Percentiles rank a stretch among this genome's conserved stretches.
phyloP scores from a whole-genome alignment of 2,329 filamentous ascomycete genomes.

The Claviceps quebecensis region DNA sequence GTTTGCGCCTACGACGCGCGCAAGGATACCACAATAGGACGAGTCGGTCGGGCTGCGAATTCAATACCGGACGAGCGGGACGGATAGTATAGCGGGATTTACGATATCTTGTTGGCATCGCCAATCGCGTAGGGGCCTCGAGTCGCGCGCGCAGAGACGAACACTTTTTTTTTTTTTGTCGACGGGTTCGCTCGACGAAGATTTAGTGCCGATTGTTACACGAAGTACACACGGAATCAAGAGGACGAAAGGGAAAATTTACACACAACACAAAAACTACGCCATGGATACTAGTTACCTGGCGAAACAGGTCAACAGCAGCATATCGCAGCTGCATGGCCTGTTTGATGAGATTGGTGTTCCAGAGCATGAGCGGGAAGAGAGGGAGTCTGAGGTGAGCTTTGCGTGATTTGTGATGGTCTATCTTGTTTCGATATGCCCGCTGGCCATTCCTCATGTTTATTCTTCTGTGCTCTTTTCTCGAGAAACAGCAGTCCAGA shows the following conservation, averaged over 20 bases:
- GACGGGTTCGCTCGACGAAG: no score
- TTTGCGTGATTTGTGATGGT: neutral
- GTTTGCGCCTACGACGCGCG: neutral
- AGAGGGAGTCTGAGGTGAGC: constrained; percentile 69
- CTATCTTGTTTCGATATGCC: no score
- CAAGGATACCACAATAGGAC: neutral
- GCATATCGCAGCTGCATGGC: constrained; percentile 83
- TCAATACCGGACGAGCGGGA: no score
- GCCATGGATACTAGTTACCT: constrained; percentile 83
- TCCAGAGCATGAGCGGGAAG: constrained; percentile 81
- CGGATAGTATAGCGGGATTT: no score
- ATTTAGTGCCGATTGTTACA: neutral
- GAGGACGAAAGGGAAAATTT: neutral
- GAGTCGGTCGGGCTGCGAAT: no score
- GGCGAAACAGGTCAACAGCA: constrained; percentile 87
- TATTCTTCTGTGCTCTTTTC: no score
- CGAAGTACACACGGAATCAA: neutral
- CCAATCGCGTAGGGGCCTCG: no score
- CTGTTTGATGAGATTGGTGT: constrained; percentile 97
- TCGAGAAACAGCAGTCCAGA: no score
- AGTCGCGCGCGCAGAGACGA: no score
- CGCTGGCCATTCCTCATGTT: no score
- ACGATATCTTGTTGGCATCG: no score
- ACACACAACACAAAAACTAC: neutral
- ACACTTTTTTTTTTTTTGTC: no score